Evolutionary conservation across 139 green algal genomes (phyloP), one percentile per base, ranked within the genome.

Genomic region (Tetradesmus obliquus): DNA sequence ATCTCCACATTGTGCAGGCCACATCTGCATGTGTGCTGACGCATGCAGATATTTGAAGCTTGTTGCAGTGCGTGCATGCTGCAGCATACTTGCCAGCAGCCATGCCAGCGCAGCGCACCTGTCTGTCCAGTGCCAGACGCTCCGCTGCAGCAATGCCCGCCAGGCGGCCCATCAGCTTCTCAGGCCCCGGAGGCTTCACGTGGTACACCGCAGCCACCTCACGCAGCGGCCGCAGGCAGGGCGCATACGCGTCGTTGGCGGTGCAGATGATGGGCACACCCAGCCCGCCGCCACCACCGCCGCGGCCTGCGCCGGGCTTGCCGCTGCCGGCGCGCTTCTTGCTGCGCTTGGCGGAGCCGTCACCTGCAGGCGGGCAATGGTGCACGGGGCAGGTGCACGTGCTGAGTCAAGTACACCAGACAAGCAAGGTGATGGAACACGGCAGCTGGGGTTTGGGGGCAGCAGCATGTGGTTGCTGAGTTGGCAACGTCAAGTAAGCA

Each of bases 201-300:
- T 97, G 91, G 69, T 99, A 95, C 0, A 99, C 92, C 17, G 92
- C 92, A 22, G 98, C 97, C 19, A 97, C 94, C 3, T 97, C 95
- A 0, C 97, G 91, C 86, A 99, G 95, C 32, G 96, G 97, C 22
- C 97, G 92, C 90, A 99, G 95, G 32, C 95, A 95, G 7, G 98
- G 96, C 3, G 97, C 96, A 87, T 99, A 99, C 82, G 99, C 93
- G 93, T 99, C 98, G 93, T 99, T 99, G 95, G 96, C 98, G 83
- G 99, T 98, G 93, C 95, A 98, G 87, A 99, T 99, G 91, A 99
- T 95, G 80, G 98, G 97, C 1, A 97, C 94, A 53, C 76, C 72
- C 82, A 99, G 94, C 4, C 93, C 93, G 24, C 71, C 79, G 74
- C 20, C 54, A 8, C 10, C 24, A 19, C 32, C 20, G 55, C 20